Evolutionary conservation across 371 early-diverging fungal genomes (phyloP), one percentile per base, ranked within the genome.

Genomic region (Rhizopus delemar): DNA sequence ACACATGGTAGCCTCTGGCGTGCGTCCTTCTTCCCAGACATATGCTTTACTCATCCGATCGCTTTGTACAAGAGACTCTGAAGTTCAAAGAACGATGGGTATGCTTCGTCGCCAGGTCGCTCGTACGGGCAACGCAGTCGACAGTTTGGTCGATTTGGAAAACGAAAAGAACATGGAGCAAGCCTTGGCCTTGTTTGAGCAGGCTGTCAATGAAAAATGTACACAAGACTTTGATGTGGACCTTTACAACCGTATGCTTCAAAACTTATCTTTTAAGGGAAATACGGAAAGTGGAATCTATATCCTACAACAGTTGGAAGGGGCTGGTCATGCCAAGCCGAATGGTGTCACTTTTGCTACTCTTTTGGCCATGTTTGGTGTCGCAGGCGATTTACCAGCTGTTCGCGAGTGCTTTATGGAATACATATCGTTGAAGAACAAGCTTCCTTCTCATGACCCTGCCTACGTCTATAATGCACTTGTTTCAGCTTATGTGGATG

Each of bases 291-390:
- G 79, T 49, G 81, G 75, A 2, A 56, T 83, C 11, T 71, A 68
- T 46, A 73, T 83, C n/a, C 77, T 71, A 51, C 74, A 79, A 35
- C 78, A 79, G 13, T 56, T 83, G n/a, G 80, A 80, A 34, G 60
- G 58, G 32, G 60, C 69, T 31, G 64, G 59, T 16, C 63, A 69
- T 13, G 73, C 66, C 4, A 57, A 66, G 7, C 75, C 78, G 4
- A 68, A 78, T 32, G 54, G 70, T 8, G 52, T 35, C 7, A 83
- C 83, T 0, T 83, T 76, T 66, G 70, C 75, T 28, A 68, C 69
- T 16, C 60, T 83, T 7, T 73, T 83, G 56, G 53, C 63, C 7
- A 16, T 79, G 51, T 83, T 77, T 70, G 81, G 83, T 33, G 54
- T 52, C 5, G 77, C 75, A 13, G 81, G 81, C 31, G 81, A 80